Base-by-base conservation (phyloP, 2,329 filamentous ascomycete species). In the Claviceps fusiformis region DNA sequence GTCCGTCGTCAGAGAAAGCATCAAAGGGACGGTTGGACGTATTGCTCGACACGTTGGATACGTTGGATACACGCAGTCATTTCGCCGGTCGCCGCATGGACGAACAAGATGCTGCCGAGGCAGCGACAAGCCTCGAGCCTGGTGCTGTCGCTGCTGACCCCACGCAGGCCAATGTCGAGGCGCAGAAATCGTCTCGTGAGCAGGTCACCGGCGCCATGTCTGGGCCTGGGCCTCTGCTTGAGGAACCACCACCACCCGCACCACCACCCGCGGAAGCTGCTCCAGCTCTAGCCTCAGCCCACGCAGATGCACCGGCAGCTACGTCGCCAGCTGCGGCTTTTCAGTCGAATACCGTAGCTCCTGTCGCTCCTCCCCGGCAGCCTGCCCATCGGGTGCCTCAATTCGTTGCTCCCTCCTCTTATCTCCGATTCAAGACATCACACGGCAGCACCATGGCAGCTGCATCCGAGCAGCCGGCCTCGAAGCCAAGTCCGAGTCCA, bases 371-470 rank as follows among this genome's bases (percentile, higher is more conserved):
- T 56, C 53, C 54, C 19, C 57, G 56, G 53, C 56, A 53, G 46
- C 57, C 61, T 54, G 59, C 56, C 58, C 54, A 60, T 54, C 61
- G 61, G 54, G 71, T 79, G 67, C 75, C 79, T 63, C 76, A 75
- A 59, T 80, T 81, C 68, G 79, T 80, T 63, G 75, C 77, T 68
- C 80, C 80, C 58, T 82, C 78, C 58, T 81, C 78, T 55, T 82
- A 81, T 68, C 74, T 82, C 58, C 72, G 71, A 55, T 68, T 68
- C 57, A 68, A 68, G 62, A 64, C 65, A 57, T 63, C 68, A 47
- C 62, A 63, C 56, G 62, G 65, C 58, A 67, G 60, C 62, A 63
- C 63, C 61, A 71, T 72, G 68, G 63, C 68, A 45, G 58, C 63
- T 49, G 59, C 61, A 17, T 8, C 52, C 8, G 52, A 54, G 52